A percentile compares a stretch with the other conserved stretches of the same genome.
These are phyloP conservation scores for Sugiyamaella novakii DNA, from an alignment of 1,139 yeast species.

Conservation along the genomic window DNA sequence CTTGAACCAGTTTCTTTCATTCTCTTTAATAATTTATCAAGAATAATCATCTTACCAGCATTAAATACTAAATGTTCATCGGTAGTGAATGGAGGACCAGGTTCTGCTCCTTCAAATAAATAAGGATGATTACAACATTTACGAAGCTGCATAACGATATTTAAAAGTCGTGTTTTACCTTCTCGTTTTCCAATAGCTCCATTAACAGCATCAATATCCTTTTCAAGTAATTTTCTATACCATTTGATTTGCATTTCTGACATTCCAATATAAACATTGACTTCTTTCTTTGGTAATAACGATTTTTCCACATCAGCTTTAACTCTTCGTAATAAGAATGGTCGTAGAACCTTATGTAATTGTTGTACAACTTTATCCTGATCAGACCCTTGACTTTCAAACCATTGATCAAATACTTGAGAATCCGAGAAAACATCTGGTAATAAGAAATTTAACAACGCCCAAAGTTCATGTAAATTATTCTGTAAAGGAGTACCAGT, in stretches of 20 bases:
- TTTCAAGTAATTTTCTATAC: conserved; percentile 86
- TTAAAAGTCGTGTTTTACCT: conserved; percentile 85
- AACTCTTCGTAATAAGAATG: conserved; percentile 85
- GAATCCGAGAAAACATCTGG: conserved; percentile 97
- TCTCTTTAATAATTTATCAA: conserved; percentile 79
- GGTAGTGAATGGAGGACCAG: conserved; percentile 97
- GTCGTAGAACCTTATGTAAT: conserved; percentile 84
- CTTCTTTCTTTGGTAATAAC: conserved; percentile 83
- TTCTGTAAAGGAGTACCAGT: conserved; percentile 97
- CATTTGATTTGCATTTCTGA: conserved; percentile 90
- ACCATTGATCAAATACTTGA: conserved; percentile 93
- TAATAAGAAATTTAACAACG: conserved; percentile 78
- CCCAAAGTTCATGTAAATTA: conserved; percentile 95
- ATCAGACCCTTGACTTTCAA: conserved; percentile 57
- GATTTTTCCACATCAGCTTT: conserved; percentile 93
- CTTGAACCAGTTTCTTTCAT: conserved; percentile 79
- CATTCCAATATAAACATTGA: conserved; percentile 92
- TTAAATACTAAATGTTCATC: conserved; percentile 91
- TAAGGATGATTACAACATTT: conserved; percentile 98
- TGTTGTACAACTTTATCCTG: conserved; percentile 77
- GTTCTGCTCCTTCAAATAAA: conserved; percentile 96
- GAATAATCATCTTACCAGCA: conserved; percentile 85
- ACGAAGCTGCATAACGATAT: conserved; percentile 94
- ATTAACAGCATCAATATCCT: conserved; percentile 95
- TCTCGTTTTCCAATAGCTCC: conserved; percentile 91